Evolutionary conservation across 805 yeast species (phyloP), one percentile per base, ranked within the genome.

Genomic region (Lachancea cidri): DNA sequence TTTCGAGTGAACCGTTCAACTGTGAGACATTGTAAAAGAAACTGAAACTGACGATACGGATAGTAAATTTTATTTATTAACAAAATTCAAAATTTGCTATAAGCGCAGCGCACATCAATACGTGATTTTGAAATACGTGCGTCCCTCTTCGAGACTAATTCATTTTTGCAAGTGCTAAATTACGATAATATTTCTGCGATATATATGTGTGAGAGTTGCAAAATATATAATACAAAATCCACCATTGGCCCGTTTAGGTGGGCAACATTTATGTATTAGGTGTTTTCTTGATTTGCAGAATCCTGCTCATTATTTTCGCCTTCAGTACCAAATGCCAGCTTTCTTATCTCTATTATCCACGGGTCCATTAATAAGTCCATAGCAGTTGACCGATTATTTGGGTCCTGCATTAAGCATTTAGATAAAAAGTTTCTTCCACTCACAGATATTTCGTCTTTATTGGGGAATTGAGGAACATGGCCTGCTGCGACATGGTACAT

Each of bases 401-500:
- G 95, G 58, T 88, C 88, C 45, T 83, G 85, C 45, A 83, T 85
- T 48, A 93, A 70, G 60, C 96, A 86, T 48, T 81, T 73, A 11
- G 77, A 69, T 49, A 93, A 64, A 60, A 93, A 89, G 17, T 70
- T 69, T 38, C 70, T 73, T 14, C 98, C 98, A 11, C 71, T 76
- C 13, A 71, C 74, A 50, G 93, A 81, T 40, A 93, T 68, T 62
- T 87, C 96, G 45, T 83, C 93, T 1, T 72, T 64, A 0, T 79
- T 61, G 4, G 98, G 98, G 39, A 91, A 69, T 52, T 77, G 87
- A 0, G 98, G 98, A 44, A 78, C 72, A 58, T 86, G 93, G 1
- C 96, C 96, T 2, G 95, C 94, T 0, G 97, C 98, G 56, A 93
- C 93, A 60, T 87, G 96, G 57, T 89, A 93, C 98, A 93, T 91